Conservation (phyloP, 129 eudicot species). For the Solidago caesia region DNA sequence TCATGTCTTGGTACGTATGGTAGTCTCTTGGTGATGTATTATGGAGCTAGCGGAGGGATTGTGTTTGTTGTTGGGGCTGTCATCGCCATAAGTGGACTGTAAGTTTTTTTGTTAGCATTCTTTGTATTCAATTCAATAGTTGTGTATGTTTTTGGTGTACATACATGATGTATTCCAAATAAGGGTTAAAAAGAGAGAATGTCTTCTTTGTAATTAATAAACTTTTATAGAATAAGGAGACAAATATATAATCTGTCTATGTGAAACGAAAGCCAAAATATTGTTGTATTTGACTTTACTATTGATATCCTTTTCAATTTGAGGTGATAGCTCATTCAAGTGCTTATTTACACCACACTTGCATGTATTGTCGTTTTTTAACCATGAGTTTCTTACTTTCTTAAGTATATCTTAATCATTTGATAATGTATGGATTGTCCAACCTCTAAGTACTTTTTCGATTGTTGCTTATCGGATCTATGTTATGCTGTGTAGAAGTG, state of each 20-base stretch:
- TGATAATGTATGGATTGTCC: slow-evolving; percentile 46
- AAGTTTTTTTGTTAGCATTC: slow-evolving; percentile 10
- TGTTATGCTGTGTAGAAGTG: too few species aligned
- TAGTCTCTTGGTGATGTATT: slow-evolving; percentile 53
- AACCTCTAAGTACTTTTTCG: slow-evolving; percentile 60
- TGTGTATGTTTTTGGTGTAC: too few species aligned
- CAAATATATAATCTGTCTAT: not conserved
- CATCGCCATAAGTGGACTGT: slow-evolving; percentile 50
- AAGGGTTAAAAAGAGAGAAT: too few species aligned
- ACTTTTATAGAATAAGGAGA: not conserved
- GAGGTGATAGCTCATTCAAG: slow-evolving; percentile 21
- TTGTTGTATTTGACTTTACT: slow-evolving; percentile 29
- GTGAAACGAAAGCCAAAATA: slow-evolving; percentile 7
- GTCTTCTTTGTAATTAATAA: not conserved
- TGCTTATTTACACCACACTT: slow-evolving; percentile 12
- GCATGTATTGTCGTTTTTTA: slow-evolving; percentile 29
- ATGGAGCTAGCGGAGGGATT: slow-evolving; percentile 56
- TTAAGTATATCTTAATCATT: slow-evolving; percentile 14
- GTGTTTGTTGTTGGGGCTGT: slow-evolving; percentile 57
- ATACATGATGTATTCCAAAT: too few species aligned
- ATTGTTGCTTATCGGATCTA: too few species aligned
- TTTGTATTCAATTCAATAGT: too few species aligned
- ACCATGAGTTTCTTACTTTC: slow-evolving; percentile 4
- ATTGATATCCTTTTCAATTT: not conserved
- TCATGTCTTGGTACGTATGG: slow-evolving; percentile 48